Evolutionary conservation across 2,329 filamentous ascomycete species (phyloP).

Genomic region (Tolypocladium amazonense): DNA sequence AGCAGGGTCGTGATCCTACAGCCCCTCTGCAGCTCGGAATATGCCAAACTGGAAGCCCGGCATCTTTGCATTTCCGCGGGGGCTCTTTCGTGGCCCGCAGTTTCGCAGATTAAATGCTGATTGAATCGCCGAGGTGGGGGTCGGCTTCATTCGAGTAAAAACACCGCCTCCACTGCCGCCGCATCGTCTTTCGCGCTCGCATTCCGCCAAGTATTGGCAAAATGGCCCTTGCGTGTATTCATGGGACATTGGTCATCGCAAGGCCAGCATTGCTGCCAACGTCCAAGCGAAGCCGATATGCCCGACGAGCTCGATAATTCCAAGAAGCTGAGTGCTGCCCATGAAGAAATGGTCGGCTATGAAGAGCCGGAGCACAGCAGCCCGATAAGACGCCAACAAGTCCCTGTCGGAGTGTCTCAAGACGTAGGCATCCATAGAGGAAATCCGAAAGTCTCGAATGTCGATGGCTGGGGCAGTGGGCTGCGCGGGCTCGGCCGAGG

Average conservation of each 20-base stretch:
- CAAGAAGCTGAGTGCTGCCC: slow-evolving; percentile 20
- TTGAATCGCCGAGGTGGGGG: neutral
- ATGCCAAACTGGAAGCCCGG: neutral
- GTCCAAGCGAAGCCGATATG: slow-evolving; percentile 4
- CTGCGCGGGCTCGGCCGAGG: slow-evolving; percentile 19
- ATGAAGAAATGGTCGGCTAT: slow-evolving; percentile 30
- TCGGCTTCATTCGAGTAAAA: neutral
- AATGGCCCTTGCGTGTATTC: neutral
- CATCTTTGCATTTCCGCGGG: neutral
- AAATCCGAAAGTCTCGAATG: slow-evolving; percentile 36
- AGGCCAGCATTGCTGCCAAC: neutral
- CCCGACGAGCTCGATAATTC: slow-evolving; percentile 15
- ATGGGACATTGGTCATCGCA: neutral
- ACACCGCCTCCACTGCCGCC: neutral
- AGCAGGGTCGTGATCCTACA: neutral
- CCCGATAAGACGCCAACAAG: slow-evolving; percentile 23
- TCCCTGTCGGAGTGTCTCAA: slow-evolving; percentile 18
- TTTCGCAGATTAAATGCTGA: neutral
- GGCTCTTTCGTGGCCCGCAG: neutral
- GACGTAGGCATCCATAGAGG: slow-evolving; percentile 40
- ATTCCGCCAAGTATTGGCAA: neutral
- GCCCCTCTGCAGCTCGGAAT: neutral
- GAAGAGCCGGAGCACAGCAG: slow-evolving; percentile 29
- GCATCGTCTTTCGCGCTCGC: neutral
- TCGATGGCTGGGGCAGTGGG: slow-evolving; percentile 18